Evolutionary conservation across 352 stramenopile species (phyloP).

Genomic region (Globisporangium mamillatum): DNA sequence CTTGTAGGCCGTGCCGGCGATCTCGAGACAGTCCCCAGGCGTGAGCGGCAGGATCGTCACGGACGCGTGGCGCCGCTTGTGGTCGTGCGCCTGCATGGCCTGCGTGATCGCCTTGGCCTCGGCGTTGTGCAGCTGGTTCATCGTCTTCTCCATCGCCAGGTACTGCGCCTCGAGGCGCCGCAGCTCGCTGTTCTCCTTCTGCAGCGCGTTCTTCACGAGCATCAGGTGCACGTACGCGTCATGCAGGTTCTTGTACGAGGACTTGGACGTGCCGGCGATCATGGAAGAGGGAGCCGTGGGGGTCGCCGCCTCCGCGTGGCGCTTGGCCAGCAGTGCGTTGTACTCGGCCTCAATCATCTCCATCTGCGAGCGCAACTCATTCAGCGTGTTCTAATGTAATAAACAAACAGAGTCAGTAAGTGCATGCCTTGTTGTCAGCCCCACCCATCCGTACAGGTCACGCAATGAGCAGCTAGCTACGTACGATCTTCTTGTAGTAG

Average conservation of each 20-base stretch:
- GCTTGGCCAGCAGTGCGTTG: constrained; percentile 20
- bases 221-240: constrained; percentile 50
- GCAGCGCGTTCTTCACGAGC: constrained; percentile 42
- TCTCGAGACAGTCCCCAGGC: constrained; percentile 38
- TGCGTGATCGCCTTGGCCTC: constrained; percentile 38
- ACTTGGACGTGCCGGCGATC: neutral
- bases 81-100: constrained; percentile 20
- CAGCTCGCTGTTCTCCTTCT: constrained; percentile 57
- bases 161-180: constrained; percentile 40
- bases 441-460: neutral
- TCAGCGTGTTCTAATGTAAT: constrained; percentile 46
- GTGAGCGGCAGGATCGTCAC: constrained; percentile 45
- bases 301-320: constrained; percentile 28
- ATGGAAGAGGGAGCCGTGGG: constrained; percentile 18
- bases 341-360: constrained; percentile 42
- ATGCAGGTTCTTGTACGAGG: constrained; percentile 20
- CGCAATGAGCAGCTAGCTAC: constrained; percentile 18
- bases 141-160: constrained; percentile 46
- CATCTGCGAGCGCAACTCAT: constrained; percentile 49
- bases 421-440: neutral
- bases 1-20: constrained; percentile 40
- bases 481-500: constrained; percentile 83
- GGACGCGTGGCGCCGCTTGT: constrained; percentile 19
- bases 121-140: constrained; percentile 30
- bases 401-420: neutral